Evolutionary conservation across 257 asterid species (phyloP), one percentile per base, ranked within the genome.

Genomic region (Solanum pimpinellifolium): DNA sequence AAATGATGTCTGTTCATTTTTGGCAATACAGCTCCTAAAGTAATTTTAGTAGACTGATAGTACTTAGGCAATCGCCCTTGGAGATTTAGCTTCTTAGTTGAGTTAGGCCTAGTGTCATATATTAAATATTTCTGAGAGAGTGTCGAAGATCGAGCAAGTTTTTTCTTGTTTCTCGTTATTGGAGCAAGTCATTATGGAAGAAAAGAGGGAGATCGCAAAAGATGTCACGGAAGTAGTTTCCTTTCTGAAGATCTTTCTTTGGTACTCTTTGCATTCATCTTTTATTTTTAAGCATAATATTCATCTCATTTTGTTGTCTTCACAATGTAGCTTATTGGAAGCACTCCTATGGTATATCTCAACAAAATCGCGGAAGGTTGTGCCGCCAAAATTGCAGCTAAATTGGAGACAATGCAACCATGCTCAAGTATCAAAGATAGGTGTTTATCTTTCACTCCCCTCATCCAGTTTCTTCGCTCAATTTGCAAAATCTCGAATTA

Each of bases 351-450:
- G 93, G 90, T 92, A 11, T 92, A 90, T 83, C 90, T 92, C 23
- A 90, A 90, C 88, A 92, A 90, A 7, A 89, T 90, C 29, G 87
- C 69, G 2, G 90, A 92, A 52, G 94, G 91, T 70, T 90, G 91
- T 46, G 90, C 73, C 13, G 94, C 90, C 3, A 83, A 87, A 41
- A 85, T 92, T 87, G 92, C 92, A 82, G 94, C 93, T 49, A 92
- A 92, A 85, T 29, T 92, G 86, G 94, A 92, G 90, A 88, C 21
- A 42, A 90, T 92, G 93, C 88, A 90, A 74, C 94, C 94, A 16
- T 88, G 90, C 73, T 89, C 92, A 56, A 92, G 94, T 76, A 90
- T 92, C 29, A 92, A 90, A 86, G 93, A 92, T 88, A 89, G 93
- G 94, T 89, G 62, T 16, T 39, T 7, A 31, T 27, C n/a, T 56